Evolutionary conservation across 345 rosid species (phyloP), one percentile per base, ranked within the genome.

Genomic region (Ceriops tagal): DNA sequence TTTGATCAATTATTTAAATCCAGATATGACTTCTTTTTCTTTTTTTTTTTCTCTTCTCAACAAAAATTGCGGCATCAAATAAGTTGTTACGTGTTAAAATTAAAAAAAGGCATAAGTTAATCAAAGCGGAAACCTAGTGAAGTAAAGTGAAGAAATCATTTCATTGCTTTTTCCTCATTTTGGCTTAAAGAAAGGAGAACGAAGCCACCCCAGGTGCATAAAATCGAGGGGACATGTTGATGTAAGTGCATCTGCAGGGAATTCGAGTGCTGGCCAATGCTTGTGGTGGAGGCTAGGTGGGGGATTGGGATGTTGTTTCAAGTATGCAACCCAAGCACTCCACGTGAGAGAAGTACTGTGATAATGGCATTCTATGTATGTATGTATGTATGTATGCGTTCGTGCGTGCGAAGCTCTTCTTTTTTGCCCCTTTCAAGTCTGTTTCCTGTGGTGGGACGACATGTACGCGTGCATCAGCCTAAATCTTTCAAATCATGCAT

Each of bases 161-260:
- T 24, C 58, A 6, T 31, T 37, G 19, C 9, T 30, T 39, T 43
- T 6, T 13, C 27, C 20, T 47, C 34, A 15, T 26, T 16, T 22
- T 71, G 27, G n/a, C 26, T 7, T 32, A 11, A 68, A 64, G 26
- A 55, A 10, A 66, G 47, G 27, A 26, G 61, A 39, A 60, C 66
- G 55, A 26, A 58, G 21, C 10, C 73, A 59, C 63, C 74, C 79
- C 73, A 71, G 19, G 16, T 71, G 79, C 6, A 46, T 21, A 71
- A 64, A 75, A 79, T 71, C 73, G 61, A 35, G 74, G 82, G 65
- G 73, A 71, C 82, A 74, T 11, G 8, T n/a, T 43, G 35, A 52
- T 57, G 72, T 10, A 64, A 69, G 71, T 53, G 74, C 64, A 31
- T 49, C 69, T 57, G 58, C 24, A 19, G 20, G 11, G 22, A 65